Conservation (phyloP, 306 rosid genomes). For the Neltuma alba region DNA sequence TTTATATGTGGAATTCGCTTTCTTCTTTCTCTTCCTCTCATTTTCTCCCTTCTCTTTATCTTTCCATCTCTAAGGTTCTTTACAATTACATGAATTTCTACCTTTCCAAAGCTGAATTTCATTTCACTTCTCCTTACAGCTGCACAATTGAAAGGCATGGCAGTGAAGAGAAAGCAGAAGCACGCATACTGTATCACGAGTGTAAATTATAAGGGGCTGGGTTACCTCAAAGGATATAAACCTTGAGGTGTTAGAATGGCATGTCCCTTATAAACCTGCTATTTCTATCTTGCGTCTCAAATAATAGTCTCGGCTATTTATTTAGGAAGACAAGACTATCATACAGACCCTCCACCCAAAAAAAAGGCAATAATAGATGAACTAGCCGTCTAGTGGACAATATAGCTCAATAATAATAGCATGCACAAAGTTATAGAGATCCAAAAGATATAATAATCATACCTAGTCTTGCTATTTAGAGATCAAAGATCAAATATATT, state of each 20-base stretch:
- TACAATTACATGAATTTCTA: background rate
- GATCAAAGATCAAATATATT: background rate
- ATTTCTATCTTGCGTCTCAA: background rate
- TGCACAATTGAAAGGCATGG: background rate
- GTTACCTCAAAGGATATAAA: background rate
- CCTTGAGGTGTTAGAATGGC: background rate
- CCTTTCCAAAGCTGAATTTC: background rate
- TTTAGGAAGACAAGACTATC: background rate
- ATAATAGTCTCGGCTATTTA: background rate
- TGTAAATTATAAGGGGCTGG: background rate
- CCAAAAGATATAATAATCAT: background rate
- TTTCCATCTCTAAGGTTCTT: background rate
- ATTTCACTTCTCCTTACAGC: background rate
- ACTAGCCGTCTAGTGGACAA: background rate
- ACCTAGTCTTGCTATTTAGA: slow-evolving; percentile 19
- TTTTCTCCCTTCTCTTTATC: background rate
- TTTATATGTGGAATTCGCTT: background rate
- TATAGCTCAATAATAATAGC: background rate
- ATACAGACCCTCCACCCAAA: background rate
- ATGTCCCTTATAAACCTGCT: background rate
- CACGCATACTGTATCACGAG: background rate
- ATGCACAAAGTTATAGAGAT: background rate
- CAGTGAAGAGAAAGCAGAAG: slow-evolving; percentile 2
- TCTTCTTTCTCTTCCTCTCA: background rate
- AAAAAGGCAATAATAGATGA: background rate